Evolutionary conservation across 176 grass and related monocot species (phyloP).

Genomic region (bread wheat (Triticum aestivum)): IWGSC_CS_RefSeq_v2.1 NC_057805.1:439392153-439392652

Average conservation of each 20-base stretch:
- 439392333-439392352: too few relatives aligned
- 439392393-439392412: neutral
- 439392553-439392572: too few relatives aligned
- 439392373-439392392: conserved; percentile 20
- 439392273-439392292: neutral
- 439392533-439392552: too few relatives aligned
- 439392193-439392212: neutral
- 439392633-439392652: too few relatives aligned
- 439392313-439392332: too few relatives aligned
- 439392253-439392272: conserved; percentile 13
- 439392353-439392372: neutral
- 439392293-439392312: neutral
- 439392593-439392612: too few relatives aligned
- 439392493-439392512: neutral
- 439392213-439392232: conserved; percentile 34
- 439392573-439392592: too few relatives aligned
- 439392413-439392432: conserved; percentile 35
- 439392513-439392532: neutral
- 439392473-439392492: neutral
- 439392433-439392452: neutral
- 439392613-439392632: too few relatives aligned
- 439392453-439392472: too few relatives aligned
- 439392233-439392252: neutral
- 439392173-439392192: too few relatives aligned
- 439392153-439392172: too few relatives aligned